These are phyloP conservation scores for Candida silvatica DNA, from an alignment of 805 yeast genomes.

Conservation along the genomic window DNA sequence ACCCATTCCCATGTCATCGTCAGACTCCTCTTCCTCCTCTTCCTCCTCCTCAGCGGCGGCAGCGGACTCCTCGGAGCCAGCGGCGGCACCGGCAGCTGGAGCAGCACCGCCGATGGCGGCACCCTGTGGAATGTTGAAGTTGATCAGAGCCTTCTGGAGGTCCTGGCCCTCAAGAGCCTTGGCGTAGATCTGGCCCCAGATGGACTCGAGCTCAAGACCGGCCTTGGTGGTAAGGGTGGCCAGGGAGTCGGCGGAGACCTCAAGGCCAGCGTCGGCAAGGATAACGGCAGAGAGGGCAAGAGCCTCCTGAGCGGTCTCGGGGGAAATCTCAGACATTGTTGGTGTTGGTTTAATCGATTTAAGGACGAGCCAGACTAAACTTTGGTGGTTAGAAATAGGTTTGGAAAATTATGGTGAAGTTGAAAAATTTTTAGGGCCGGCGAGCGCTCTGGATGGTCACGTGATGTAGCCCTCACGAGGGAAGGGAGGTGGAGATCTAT, in stretches of 20 bases:
- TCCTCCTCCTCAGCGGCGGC: constrained; percentile 57
- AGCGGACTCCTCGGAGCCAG: constrained; percentile 36
- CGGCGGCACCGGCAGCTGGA: constrained; percentile 38
- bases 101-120: constrained; percentile 42
- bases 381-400: too few species aligned
- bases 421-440: too few species aligned
- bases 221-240: constrained; percentile 67
- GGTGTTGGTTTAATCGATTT: constrained; percentile 32
- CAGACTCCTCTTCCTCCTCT: constrained; percentile 61
- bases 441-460: too few species aligned
- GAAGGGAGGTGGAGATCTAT: too few species aligned
- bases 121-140: constrained; percentile 43
- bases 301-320: constrained; percentile 51
- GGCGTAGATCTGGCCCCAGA: constrained; percentile 79
- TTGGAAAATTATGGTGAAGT: constrained; percentile 2
- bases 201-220: constrained; percentile 64
- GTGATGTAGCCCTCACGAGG: too few species aligned
- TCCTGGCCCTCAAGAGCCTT: constrained; percentile 77
- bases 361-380: constrained; percentile 36
- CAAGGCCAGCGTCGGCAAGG: constrained; percentile 94
- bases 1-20: constrained; percentile 68
- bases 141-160: constrained; percentile 58
- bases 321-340: constrained; percentile 46
- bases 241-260: constrained; percentile 80
- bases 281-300: constrained; percentile 97